These are phyloP conservation scores for Trametes polyzona DNA, from an alignment of 1,284 basidiomycete species.

Conservation along the genomic window DNA sequence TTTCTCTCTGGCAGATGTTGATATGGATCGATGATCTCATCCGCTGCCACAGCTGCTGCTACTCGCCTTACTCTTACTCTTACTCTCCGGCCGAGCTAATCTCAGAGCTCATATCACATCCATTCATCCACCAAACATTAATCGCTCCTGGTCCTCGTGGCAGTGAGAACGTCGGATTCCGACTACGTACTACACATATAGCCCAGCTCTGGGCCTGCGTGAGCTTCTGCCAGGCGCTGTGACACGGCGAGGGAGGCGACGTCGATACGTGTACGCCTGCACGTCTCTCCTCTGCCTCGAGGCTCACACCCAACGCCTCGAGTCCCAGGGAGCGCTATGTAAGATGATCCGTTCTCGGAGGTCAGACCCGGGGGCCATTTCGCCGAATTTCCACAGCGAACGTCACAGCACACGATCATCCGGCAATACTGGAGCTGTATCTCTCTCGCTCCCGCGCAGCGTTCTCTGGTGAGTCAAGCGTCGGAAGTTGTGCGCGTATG, in stretches of 20 bases:
- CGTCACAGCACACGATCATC: background rate
- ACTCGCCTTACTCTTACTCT: background rate
- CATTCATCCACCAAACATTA: background rate
- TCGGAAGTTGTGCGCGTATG: no score
- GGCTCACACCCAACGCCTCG: slow-evolving; percentile 19
- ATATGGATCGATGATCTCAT: slow-evolving; percentile 18
- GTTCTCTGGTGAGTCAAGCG: no score
- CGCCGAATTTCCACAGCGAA: slow-evolving; percentile 1
- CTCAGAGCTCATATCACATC: slow-evolving; percentile 6
- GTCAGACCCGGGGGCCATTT: background rate
- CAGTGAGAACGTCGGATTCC: slow-evolving; percentile 9
- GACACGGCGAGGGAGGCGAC: background rate
- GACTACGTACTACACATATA: slow-evolving; percentile 1
- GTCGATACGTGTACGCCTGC: background rate
- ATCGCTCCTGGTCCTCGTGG: background rate
- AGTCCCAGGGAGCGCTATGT: background rate
- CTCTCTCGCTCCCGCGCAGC: background rate
- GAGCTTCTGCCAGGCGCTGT: background rate
- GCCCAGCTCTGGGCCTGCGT: background rate
- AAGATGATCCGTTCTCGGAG: slow-evolving; percentile 12
- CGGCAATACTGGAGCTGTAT: background rate
- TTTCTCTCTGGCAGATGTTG: slow-evolving; percentile 24
- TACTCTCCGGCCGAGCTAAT: slow-evolving; percentile 1
- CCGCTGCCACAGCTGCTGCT: background rate
- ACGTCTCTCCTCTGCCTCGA: slow-evolving; percentile 11